Evolutionary conservation across 768 basidiomycete genomes (phyloP).

Genomic region (Tephrocybe sp.): DNA sequence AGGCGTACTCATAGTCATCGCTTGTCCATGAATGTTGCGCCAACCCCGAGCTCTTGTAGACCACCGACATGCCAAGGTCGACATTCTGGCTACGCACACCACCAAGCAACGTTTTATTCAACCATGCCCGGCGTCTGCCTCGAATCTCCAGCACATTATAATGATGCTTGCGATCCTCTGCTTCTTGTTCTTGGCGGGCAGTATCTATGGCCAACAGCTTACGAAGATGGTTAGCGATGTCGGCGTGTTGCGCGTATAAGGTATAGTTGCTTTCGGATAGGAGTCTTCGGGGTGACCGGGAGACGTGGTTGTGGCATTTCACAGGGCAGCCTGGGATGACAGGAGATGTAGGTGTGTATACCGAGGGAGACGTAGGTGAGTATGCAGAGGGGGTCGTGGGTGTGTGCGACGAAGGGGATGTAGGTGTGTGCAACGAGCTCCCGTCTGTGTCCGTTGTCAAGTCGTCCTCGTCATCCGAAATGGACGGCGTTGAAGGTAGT

Average conservation of each 20-base stretch:
- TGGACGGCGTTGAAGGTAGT: constrained; percentile 29
- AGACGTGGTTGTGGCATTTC: constrained; percentile 19
- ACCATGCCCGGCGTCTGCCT: constrained; percentile 66
- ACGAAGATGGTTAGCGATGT: constrained; percentile 34
- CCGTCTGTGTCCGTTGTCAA: constrained; percentile 43
- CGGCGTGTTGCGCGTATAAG: constrained; percentile 32
- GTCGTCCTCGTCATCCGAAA: constrained; percentile 41
- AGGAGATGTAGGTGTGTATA: constrained; percentile 43
- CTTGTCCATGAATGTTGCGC: constrained; percentile 35
- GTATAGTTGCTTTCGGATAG: constrained; percentile 30
- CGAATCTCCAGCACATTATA: constrained; percentile 52
- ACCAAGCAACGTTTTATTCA: constrained; percentile 42
- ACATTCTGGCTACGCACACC: constrained; percentile 13
- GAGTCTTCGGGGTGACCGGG: constrained; percentile 25
- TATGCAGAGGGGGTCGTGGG: too few species aligned
- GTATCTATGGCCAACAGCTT: constrained; percentile 41
- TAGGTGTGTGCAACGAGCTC: constrained; percentile 48
- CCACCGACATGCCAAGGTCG: constrained; percentile 47
- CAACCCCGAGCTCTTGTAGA: constrained; percentile 51
- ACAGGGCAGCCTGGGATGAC: constrained; percentile 18
- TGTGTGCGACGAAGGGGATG: constrained; percentile 44
- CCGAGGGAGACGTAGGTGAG: too few species aligned
- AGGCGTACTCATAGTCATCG: constrained; percentile 33
- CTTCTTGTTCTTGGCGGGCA: constrained; percentile 36
- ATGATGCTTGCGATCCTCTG: constrained; percentile 37